Conservation (phyloP, 768 basidiomycete genomes). For the Suillus cothurnatus region DNA sequence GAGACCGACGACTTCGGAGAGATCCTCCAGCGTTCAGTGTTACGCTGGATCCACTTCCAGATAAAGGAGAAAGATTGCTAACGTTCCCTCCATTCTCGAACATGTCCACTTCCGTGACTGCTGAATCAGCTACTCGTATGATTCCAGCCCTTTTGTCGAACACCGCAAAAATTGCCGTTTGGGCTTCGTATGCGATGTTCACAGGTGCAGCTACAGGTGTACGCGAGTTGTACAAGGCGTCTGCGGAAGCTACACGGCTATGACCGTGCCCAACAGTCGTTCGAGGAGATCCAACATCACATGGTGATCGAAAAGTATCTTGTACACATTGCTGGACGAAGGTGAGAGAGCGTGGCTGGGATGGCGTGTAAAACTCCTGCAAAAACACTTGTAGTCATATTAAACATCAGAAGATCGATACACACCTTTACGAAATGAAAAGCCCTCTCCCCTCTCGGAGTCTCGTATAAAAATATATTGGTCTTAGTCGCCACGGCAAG, state of each 20-base stretch:
- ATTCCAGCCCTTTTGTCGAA: constrained; percentile 90
- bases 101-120: constrained; percentile 77
- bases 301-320: constrained; percentile 47
- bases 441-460: constrained; percentile 79
- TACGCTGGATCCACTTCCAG: constrained; percentile 23
- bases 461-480: constrained; percentile 76
- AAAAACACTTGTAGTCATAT: constrained; percentile 3
- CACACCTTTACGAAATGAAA: constrained; percentile 81
- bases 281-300: constrained; percentile 39
- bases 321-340: constrained; percentile 73
- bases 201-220: constrained; percentile 34
- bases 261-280: constrained; percentile 35
- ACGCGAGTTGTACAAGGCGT: constrained; percentile 26
- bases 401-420: not conserved
- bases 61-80: constrained; percentile 8
- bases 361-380: constrained; percentile 84
- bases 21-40: constrained; percentile 26
- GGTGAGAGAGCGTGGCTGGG: constrained; percentile 61
- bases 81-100: constrained; percentile 36
- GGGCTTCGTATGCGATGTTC: constrained; percentile 58
- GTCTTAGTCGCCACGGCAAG: constrained; percentile 78
- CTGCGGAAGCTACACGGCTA: constrained; percentile 44
- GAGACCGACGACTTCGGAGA: constrained; percentile 36
- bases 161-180: constrained; percentile 77
- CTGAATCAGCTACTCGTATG: constrained; percentile 79